These are phyloP conservation scores for Hanseniaspora jakobsenii DNA, from an alignment of 805 yeast genomes.

Conservation along the genomic window DNA sequence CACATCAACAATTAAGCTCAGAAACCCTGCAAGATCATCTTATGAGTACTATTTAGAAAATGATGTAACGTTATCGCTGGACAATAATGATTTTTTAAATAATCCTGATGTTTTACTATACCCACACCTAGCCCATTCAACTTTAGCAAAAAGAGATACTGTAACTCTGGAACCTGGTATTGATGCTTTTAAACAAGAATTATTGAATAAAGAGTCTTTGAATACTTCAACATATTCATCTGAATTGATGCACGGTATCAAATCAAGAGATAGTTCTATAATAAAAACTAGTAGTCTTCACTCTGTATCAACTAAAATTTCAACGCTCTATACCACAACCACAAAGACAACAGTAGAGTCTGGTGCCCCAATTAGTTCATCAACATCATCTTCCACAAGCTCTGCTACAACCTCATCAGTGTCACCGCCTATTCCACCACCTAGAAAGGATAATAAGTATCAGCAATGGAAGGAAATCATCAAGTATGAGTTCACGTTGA, in stretches of 20 bases:
- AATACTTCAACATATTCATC: not conserved
- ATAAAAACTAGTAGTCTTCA: too few species aligned
- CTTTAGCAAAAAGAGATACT: not conserved
- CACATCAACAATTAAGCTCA: slow-evolving; percentile 55
- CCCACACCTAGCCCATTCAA: not conserved
- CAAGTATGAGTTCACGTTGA: slow-evolving; percentile 72
- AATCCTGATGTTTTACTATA: too few species aligned
- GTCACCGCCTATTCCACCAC: slow-evolving; percentile 1
- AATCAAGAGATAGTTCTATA: too few species aligned
- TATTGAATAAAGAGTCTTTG: not conserved
- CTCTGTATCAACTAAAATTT: not conserved
- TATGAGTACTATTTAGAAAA: slow-evolving; percentile 16
- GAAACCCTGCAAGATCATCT: slow-evolving; percentile 38
- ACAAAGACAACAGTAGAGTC: too few species aligned
- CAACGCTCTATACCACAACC: not conserved
- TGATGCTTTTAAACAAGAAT: not conserved
- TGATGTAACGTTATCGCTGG: too few species aligned
- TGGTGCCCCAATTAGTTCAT: too few species aligned
- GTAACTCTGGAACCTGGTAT: not conserved
- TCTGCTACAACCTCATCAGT: not conserved
- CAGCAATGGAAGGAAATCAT: slow-evolving; percentile 65
- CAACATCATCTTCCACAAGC: not conserved
- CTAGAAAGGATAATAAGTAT: slow-evolving; percentile 16
- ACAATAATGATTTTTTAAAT: too few species aligned
- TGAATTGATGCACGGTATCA: too few species aligned